These are phyloP conservation scores for Papiliotrema fonsecae DNA, from an alignment of 1,284 basidiomycete species.

Conservation along the genomic window DNA sequence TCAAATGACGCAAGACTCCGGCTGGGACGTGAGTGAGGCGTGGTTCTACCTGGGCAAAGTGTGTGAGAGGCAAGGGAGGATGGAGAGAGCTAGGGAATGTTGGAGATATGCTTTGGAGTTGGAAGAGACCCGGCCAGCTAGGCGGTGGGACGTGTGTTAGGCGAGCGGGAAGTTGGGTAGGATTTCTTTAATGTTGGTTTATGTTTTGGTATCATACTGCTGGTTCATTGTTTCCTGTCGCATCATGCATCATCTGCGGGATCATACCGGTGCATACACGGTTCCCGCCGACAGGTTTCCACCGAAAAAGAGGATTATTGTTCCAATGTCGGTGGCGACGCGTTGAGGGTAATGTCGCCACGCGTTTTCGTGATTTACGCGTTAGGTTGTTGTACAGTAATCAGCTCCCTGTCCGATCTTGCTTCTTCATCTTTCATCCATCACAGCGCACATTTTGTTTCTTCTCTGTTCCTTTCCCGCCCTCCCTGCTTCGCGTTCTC, in stretches of 20 bases:
- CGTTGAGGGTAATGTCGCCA: too few relatives aligned
- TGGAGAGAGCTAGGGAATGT: constrained; percentile 67
- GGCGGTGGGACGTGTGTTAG: constrained; percentile 21
- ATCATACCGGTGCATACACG: too few relatives aligned
- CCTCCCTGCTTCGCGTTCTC: not conserved
- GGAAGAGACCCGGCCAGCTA: constrained; percentile 54
- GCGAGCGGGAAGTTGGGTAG: not conserved
- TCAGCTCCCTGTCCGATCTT: too few relatives aligned
- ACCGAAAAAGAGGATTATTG: too few relatives aligned
- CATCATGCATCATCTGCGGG: too few relatives aligned
- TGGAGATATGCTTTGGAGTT: constrained; percentile 66
- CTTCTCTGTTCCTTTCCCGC: not conserved
- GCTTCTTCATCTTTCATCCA: not conserved
- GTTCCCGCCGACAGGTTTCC: too few relatives aligned
- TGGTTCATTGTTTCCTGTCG: too few relatives aligned
- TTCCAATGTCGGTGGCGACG: too few relatives aligned
- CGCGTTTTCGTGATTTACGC: too few relatives aligned
- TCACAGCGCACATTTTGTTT: not conserved
- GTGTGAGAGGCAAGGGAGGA: constrained; percentile 66
- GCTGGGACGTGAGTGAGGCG: constrained; percentile 85
- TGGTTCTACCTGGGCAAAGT: constrained; percentile 85
- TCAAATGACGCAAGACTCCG: constrained; percentile 51
- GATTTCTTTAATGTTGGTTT: not conserved
- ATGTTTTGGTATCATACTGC: too few relatives aligned
- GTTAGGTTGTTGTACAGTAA: too few relatives aligned